Base-by-base conservation (phyloP, 805 yeast species). In the Candida sphagnicola region DNA sequence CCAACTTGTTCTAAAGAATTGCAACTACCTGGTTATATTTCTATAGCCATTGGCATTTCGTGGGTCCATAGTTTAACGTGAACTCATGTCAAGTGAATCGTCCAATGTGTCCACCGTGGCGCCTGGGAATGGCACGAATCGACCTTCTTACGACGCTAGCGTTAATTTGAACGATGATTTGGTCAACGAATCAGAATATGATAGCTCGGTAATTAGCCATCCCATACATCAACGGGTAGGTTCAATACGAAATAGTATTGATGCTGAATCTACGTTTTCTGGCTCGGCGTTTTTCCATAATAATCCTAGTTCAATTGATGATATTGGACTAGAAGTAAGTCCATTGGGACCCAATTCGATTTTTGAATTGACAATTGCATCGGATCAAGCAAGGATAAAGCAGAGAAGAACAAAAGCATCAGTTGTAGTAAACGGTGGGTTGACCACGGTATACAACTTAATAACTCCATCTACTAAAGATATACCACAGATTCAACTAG, bases 341-440 rank as follows among this genome's bases (percentile, higher is more conserved):
- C 82, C 85, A 1, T 56, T 82, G 47, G 86, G 86, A 1, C 80
- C 84, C 35, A 86, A 85, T 52, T 82, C 95, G 4, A 79, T 88
- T 24, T 85, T 74, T 53, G 93, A 85, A 50, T 65, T 89, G 38
- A 82, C 89, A 1, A 75, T 82, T 36, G 82, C 74, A 25, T 72
- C 75, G 13, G 80, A 80, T 53, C 36, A 49, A n/a, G 65, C 72
- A n/a, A 51, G 72, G 14, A 38, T 48, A 19, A 33, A 33, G 16
- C 35, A 33, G 19, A 61, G 71, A 38, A 48, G 54, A 42, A 57
- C 55, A 43, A 46, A 70, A 43, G 46, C 67, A 14, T 53, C 63
- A 40, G 67, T 69, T 4, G 53, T 65, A 8, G 48, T 69, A 26
- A 66, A 67, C 47, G 73, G 72, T 5, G 70, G 78, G 0, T 56